Base-by-base conservation (phyloP, 495 filamentous ascomycete species). In the Aspergillus nidulans region DNA sequence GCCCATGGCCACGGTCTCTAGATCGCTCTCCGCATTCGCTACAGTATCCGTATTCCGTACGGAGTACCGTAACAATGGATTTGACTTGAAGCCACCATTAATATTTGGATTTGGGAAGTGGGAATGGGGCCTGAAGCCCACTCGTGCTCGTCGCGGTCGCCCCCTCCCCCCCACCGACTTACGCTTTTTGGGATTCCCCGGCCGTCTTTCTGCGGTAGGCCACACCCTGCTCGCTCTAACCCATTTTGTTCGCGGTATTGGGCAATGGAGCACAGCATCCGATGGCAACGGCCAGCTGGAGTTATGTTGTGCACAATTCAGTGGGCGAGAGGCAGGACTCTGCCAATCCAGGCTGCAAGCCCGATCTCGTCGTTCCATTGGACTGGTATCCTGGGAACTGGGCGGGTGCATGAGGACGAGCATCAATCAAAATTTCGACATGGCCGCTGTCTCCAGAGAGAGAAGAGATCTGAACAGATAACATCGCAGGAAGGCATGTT, bases 61-160 rank as follows among this genome's bases (percentile, higher is more conserved):
- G n/a, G n/a, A n/a, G n/a, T n/a, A 54, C 50, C 28, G 50, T 34
- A 50, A 46, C 43, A 55, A 61, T 61, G 50, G 55, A 50, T 38
- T 49, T 4, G 26, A n/a, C n/a, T 16, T 51, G 52, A 40, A 51
- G 39, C 39, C 52, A 58, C 59, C 59, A 10, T n/a, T n/a, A n/a
- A 13, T 34, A 34, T 34, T 34, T 34, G 30, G 30, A 34, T 34
- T 39, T 39, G 9, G 36, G 15, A 18, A 56, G 56, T 64, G 61
- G 52, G 30, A 60, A 58, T 58, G 52, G 55, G 61, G 54, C 53
- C 59, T 57, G 47, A 21, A 42, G 36, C 50, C 57, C 57, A 61
- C 63, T 66, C 63, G 63, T 66, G 63, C 63, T 65, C 59, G 55
- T 58, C 59, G 59, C 58, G 63, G 57, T 57, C 59, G 52, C 52